These are phyloP conservation scores for Aspergillus candidus DNA, from an alignment of 2,329 filamentous ascomycete genomes.

Conservation along the genomic window DNA sequence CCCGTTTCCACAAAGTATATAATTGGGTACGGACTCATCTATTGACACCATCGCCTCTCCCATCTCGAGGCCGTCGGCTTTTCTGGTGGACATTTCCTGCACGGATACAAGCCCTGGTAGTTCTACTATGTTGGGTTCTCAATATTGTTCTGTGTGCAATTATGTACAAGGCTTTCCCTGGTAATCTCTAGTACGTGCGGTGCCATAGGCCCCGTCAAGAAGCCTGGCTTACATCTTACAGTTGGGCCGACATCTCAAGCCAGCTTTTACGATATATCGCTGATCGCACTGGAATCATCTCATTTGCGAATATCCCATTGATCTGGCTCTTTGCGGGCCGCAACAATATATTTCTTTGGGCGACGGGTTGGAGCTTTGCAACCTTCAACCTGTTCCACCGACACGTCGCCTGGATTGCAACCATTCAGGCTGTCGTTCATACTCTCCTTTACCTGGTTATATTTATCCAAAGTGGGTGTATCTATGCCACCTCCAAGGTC, in stretches of 20 bases:
- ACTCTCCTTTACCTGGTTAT: slow-evolving; percentile 53
- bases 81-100: slow-evolving; percentile 45
- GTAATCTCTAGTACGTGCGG: slow-evolving; percentile 43
- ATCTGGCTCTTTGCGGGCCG: slow-evolving; percentile 62
- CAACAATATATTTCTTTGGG: slow-evolving; percentile 61
- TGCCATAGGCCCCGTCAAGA: not conserved
- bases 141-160: slow-evolving; percentile 40
- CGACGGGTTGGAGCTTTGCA: slow-evolving; percentile 63
- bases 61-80: slow-evolving; percentile 36
- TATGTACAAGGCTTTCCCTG: slow-evolving; percentile 41
- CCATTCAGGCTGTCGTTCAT: slow-evolving; percentile 57
- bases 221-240: slow-evolving; percentile 9
- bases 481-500: not conserved
- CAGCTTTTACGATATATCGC: slow-evolving; percentile 53
- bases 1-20: slow-evolving; percentile 9
- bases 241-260: slow-evolving; percentile 21
- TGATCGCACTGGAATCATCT: slow-evolving; percentile 59
- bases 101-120: slow-evolving; percentile 42
- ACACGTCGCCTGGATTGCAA: slow-evolving; percentile 58
- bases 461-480: slow-evolving; percentile 21
- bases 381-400: slow-evolving; percentile 64
- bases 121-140: slow-evolving; percentile 41
- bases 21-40: slow-evolving; percentile 36
- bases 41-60: slow-evolving; percentile 40
- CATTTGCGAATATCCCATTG: slow-evolving; percentile 57